Conservation (phyloP, 148 eudicot species). For the Amaranthus palmeri region DNA sequence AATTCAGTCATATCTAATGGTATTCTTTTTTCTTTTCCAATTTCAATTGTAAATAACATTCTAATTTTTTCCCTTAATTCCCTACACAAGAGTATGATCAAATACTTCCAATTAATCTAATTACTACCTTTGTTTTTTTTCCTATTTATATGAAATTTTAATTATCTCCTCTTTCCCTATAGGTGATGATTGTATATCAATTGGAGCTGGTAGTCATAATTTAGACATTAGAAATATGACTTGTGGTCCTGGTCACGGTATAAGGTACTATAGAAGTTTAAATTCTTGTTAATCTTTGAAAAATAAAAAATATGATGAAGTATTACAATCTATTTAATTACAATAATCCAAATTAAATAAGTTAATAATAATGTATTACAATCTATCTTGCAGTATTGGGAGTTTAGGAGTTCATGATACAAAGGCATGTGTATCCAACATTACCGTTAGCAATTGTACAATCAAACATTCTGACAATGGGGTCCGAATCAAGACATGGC, state of each 20-base stretch:
- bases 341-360: too few relatives aligned
- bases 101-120: too few relatives aligned
- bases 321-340: too few relatives aligned
- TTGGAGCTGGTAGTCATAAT: conserved; percentile 74
- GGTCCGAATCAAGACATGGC: conserved; percentile 92
- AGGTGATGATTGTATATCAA: conserved; percentile 95
- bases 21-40: conserved; percentile 20
- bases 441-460: conserved; percentile 56
- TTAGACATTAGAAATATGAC: conserved; percentile 81
- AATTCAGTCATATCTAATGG: conserved; percentile 80
- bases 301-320: too few relatives aligned
- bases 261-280: conserved; percentile 54
- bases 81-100: too few relatives aligned
- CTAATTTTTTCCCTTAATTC: too few relatives aligned
- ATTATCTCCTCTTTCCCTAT: neutral
- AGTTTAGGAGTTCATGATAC: conserved; percentile 75
- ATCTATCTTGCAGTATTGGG: conserved; percentile 90
- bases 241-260: conserved; percentile 90
- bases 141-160: too few relatives aligned
- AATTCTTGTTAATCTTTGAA: neutral
- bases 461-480: conserved; percentile 83
- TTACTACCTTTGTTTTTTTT: too few relatives aligned
- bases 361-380: too few relatives aligned
- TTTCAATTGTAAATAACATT: too few relatives aligned
- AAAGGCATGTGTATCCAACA: conserved; percentile 76